These are phyloP conservation scores for Fragaria ananassa DNA, from an alignment of 306 rosid species.

Conservation along the genomic window DNA sequence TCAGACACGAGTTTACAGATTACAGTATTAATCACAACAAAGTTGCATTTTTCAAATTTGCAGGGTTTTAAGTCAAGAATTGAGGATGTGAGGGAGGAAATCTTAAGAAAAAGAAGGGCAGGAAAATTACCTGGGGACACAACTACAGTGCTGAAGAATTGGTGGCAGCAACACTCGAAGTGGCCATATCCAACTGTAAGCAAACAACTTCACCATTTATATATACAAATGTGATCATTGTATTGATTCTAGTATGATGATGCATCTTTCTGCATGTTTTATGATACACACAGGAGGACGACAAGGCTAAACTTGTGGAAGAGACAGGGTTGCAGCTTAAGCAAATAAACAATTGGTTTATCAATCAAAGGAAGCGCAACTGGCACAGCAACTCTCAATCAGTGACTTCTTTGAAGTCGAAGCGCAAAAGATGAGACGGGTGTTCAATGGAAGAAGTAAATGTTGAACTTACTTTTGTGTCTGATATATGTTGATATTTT, in stretches of 20 bases:
- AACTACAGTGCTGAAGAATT: constrained; percentile 81
- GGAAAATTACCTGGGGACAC: constrained; percentile 98
- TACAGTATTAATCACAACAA: background rate
- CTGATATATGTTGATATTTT: constrained; percentile 9
- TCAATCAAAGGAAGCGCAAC: constrained; percentile 94
- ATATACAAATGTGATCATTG: background rate
- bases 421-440: constrained; percentile 74
- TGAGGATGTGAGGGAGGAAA: constrained; percentile 98
- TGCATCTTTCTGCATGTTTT: background rate
- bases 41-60: background rate
- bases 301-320: constrained; percentile 97
- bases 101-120: constrained; percentile 91
- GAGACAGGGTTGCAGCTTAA: constrained; percentile 98
- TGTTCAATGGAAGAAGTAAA: constrained; percentile 5
- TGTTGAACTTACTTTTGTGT: constrained; percentile 33
- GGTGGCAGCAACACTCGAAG: constrained; percentile 99
- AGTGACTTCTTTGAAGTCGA: constrained; percentile 86
- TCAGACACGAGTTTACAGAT: background rate
- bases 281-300: constrained; percentile 66
- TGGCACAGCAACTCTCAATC: constrained; percentile 98
- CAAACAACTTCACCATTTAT: background rate
- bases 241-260: background rate
- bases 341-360: constrained; percentile 98
- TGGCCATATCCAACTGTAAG: constrained; percentile 99
- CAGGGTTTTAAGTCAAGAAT: constrained; percentile 97